Evolutionary conservation across 192 early-diverging fungal genomes (phyloP).

Genomic region (Linderina pennispora): DNA sequence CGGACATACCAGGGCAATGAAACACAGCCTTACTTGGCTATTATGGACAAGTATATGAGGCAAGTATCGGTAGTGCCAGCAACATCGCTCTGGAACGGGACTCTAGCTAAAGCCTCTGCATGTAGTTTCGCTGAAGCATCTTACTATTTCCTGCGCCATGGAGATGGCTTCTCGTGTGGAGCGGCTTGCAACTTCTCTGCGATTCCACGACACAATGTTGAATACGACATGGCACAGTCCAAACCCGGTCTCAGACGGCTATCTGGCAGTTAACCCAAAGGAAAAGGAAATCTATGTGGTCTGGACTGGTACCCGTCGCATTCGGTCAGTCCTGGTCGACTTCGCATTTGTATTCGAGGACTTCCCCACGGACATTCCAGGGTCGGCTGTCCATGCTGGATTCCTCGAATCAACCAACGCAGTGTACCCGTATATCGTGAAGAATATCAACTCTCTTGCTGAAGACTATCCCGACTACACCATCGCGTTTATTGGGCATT

Average conservation of each 20-base stretch:
- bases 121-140: slow-evolving; percentile 33
- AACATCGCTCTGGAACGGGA: no score
- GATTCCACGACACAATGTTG: slow-evolving; percentile 9
- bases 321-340: slow-evolving; percentile 31
- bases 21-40: slow-evolving; percentile 18
- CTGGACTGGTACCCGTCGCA: slow-evolving; percentile 39
- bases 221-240: slow-evolving; percentile 47
- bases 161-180: slow-evolving; percentile 32
- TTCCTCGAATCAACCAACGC: slow-evolving; percentile 34
- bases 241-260: slow-evolving; percentile 37
- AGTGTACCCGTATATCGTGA: slow-evolving; percentile 27
- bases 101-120: background rate
- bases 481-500: slow-evolving; percentile 41
- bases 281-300: slow-evolving; percentile 42
- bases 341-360: slow-evolving; percentile 24
- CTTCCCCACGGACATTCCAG: slow-evolving; percentile 18
- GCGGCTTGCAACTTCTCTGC: slow-evolving; percentile 7
- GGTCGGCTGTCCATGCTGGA: slow-evolving; percentile 26
- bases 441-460: slow-evolving; percentile 30
- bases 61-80: slow-evolving; percentile 1
- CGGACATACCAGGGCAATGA: slow-evolving; percentile 31
- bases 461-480: slow-evolving; percentile 21
- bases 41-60: slow-evolving; percentile 47
- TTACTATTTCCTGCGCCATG: slow-evolving; percentile 38
- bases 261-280: slow-evolving; percentile 20